These are phyloP conservation scores for Striga hermonthica DNA, from an alignment of 305 asterid species.

Conservation along the genomic window DNA sequence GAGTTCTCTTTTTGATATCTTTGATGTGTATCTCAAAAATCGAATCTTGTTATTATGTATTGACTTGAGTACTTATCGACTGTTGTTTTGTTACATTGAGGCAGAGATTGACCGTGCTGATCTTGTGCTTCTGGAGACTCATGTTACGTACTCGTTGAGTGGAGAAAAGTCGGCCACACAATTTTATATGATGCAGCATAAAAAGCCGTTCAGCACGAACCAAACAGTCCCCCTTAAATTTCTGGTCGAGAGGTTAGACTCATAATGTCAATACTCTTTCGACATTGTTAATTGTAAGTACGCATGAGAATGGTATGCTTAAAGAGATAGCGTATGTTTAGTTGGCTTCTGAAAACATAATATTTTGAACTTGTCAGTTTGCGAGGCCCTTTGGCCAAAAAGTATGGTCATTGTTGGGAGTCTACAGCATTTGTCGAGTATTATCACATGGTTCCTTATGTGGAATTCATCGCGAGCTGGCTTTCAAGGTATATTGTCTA, in stretches of 20 bases:
- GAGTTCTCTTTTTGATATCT: constrained; percentile 2
- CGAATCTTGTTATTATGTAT: not conserved
- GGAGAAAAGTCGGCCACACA: constrained; percentile 50
- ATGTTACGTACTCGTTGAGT: constrained; percentile 45
- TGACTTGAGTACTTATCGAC: constrained; percentile 1
- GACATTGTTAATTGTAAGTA: not conserved
- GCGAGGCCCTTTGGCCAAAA: constrained; percentile 54
- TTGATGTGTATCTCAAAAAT: not conserved
- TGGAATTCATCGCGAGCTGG: constrained; percentile 46
- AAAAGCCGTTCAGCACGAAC: constrained; percentile 29
- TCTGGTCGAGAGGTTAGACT: constrained; percentile 38
- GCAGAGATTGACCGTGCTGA: constrained; percentile 42
- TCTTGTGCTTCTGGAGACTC: constrained; percentile 48
- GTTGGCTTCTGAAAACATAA: constrained; percentile 13
- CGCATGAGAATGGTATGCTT: not conserved
- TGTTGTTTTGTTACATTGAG: constrained; percentile 33
- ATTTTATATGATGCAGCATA: constrained; percentile 48
- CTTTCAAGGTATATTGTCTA: constrained; percentile 45
- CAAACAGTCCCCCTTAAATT: constrained; percentile 30
- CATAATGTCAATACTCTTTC: not conserved
- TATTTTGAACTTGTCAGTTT: constrained; percentile 40
- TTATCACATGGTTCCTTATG: constrained; percentile 58
- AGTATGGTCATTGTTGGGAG: constrained; percentile 36
- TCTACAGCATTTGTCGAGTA: constrained; percentile 37
- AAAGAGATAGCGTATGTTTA: not conserved